phyloP scores from a whole-genome alignment of 768 basidiomycete genomes.

The Boletellus ananiceps region DNA sequence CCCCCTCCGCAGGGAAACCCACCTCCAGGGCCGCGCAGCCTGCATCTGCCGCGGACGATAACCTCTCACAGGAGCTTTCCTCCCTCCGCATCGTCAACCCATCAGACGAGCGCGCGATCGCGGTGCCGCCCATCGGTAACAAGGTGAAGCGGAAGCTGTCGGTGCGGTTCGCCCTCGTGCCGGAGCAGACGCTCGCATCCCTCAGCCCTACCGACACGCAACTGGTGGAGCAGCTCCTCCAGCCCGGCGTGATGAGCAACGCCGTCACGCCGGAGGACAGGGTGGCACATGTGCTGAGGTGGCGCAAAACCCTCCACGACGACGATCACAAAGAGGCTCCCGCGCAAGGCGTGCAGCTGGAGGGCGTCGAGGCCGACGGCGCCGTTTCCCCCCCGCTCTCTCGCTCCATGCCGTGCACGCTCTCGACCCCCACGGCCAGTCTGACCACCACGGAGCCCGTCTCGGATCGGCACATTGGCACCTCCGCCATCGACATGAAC shows the following conservation, averaged over 20 bases:
- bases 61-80: slow-evolving; percentile 40
- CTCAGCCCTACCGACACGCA: slow-evolving; percentile 45
- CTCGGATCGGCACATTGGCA: slow-evolving; percentile 33
- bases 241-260: slow-evolving; percentile 38
- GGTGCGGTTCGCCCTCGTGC: slow-evolving; percentile 28
- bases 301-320: slow-evolving; percentile 33
- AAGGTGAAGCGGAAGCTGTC: slow-evolving; percentile 25
- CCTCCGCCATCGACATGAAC: slow-evolving; percentile 21
- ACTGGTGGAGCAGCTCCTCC: slow-evolving; percentile 42
- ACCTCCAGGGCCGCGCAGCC: neutral
- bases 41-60: slow-evolving; percentile 17
- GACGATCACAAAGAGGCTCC: slow-evolving; percentile 31
- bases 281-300: slow-evolving; percentile 24
- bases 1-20: slow-evolving; percentile 12
- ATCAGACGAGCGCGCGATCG: slow-evolving; percentile 10
- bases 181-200: slow-evolving; percentile 45
- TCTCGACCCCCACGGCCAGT: slow-evolving; percentile 45
- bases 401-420: slow-evolving; percentile 53
- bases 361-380: neutral
- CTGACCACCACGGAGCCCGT: slow-evolving; percentile 22
- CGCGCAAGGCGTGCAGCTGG: neutral
- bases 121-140: slow-evolving; percentile 3
- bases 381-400: slow-evolving; percentile 15
- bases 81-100: slow-evolving; percentile 41
- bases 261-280: slow-evolving; percentile 23